Conservation (phyloP, 208 protist species). For the Wallacemonas rigidus region DNA sequence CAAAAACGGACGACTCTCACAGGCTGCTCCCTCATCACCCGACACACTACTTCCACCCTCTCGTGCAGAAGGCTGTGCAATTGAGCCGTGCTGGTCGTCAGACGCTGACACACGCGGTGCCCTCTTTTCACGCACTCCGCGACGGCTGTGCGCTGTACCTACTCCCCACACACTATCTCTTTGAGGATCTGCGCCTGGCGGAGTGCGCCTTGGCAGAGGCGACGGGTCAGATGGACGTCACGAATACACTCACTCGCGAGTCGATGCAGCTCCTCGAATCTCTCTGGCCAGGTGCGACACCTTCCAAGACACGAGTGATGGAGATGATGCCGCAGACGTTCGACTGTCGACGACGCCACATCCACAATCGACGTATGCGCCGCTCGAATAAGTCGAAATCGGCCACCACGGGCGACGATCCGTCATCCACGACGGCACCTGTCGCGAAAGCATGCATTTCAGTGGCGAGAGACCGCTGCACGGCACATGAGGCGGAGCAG, state of each 20-base stretch:
- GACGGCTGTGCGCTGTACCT: slow-evolving; percentile 23
- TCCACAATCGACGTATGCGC: slow-evolving; percentile 31
- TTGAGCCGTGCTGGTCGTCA: neutral
- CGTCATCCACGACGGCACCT: neutral
- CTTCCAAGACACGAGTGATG: slow-evolving; percentile 34
- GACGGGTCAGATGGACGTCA: slow-evolving; percentile 15
- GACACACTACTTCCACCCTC: slow-evolving; percentile 41
- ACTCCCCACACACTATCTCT: slow-evolving; percentile 41
- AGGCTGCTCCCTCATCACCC: slow-evolving; percentile 27
- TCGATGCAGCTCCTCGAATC: slow-evolving; percentile 44
- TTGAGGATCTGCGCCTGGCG: slow-evolving; percentile 44
- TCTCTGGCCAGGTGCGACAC: slow-evolving; percentile 39
- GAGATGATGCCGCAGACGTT: slow-evolving; percentile 30
- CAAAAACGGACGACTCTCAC: neutral
- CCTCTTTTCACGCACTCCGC: slow-evolving; percentile 11
- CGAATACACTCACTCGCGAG: slow-evolving; percentile 15
- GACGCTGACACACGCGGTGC: slow-evolving; percentile 5
- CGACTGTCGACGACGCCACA: slow-evolving; percentile 26
- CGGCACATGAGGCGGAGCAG: slow-evolving; percentile 27
- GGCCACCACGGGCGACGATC: neutral
- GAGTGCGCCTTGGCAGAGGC: slow-evolving; percentile 23
- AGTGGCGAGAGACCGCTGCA: neutral
- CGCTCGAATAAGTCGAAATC: slow-evolving; percentile 11
- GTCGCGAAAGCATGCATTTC: no score
- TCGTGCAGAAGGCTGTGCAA: slow-evolving; percentile 27